A percentile compares a stretch with the other conserved stretches of the same genome.
Evolutionary conservation across 306 rosid genomes (phyloP).

Genomic region (Corylus heterophylla): DNA sequence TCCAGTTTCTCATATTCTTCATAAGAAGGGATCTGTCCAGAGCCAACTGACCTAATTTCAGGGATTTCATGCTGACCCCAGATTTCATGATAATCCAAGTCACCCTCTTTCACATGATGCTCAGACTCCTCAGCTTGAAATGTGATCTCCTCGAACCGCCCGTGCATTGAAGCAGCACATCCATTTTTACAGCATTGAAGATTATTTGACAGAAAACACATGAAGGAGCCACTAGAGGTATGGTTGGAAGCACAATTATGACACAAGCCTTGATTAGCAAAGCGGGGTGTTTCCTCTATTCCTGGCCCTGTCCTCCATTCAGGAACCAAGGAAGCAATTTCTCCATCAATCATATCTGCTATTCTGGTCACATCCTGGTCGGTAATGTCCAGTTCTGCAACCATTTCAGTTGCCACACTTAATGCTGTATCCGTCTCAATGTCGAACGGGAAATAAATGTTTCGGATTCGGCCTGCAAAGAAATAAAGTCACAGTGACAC

Average conservation of each 20-base stretch:
- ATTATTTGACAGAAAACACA: slow-evolving; percentile 42
- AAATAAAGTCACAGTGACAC: slow-evolving; percentile 12
- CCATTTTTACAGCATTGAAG: slow-evolving; percentile 55
- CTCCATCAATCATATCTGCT: slow-evolving; percentile 97
- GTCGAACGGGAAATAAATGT: slow-evolving; percentile 87
- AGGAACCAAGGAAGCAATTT: slow-evolving; percentile 78
- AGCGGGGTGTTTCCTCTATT: slow-evolving; percentile 55
- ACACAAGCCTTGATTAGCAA: slow-evolving; percentile 51
- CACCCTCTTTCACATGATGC: slow-evolving; percentile 38
- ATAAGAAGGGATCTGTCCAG: slow-evolving; percentile 57
- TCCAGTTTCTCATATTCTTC: slow-evolving; percentile 59
- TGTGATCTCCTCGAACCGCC: slow-evolving; percentile 87
- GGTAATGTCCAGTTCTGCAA: slow-evolving; percentile 83
- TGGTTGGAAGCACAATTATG: slow-evolving; percentile 59
- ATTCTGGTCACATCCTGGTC: slow-evolving; percentile 82
- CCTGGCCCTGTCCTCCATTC: slow-evolving; percentile 72
- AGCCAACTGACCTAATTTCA: slow-evolving; percentile 68
- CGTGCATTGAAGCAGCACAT: slow-evolving; percentile 71
- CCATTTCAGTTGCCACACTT: slow-evolving; percentile 91
- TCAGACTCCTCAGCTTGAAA: slow-evolving; percentile 56
- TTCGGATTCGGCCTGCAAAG: slow-evolving; percentile 71
- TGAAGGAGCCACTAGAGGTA: slow-evolving; percentile 52
- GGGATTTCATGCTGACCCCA: slow-evolving; percentile 68
- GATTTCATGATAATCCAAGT: slow-evolving; percentile 44
- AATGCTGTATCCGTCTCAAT: slow-evolving; percentile 75